A percentile compares a stretch with the other conserved stretches of the same genome.
phyloP scores from a whole-genome alignment of 1,139 yeast species.

The Blastobotrys persicus region DNA sequence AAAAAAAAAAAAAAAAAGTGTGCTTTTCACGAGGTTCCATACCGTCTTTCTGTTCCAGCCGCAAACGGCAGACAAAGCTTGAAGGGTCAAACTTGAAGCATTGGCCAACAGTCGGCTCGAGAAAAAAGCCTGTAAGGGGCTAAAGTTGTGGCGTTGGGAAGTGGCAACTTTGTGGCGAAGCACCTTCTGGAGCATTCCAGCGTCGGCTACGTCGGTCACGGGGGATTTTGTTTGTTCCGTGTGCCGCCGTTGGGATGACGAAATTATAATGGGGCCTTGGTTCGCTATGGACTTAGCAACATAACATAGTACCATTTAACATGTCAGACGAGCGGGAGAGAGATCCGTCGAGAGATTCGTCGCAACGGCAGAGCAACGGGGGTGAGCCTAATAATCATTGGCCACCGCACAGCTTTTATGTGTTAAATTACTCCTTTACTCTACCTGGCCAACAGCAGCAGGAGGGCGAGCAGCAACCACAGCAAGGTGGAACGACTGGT shows the following conservation, averaged over 20 bases:
- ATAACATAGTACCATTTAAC: constrained; percentile 5
- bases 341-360: background rate
- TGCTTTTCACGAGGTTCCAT: too few species aligned
- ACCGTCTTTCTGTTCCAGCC: too few species aligned
- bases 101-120: too few species aligned
- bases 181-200: too few species aligned
- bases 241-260: background rate
- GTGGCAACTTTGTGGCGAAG: background rate
- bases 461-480: background rate
- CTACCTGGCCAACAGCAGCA: background rate
- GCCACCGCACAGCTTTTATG: constrained; percentile 3
- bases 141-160: background rate
- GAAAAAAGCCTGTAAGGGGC: too few species aligned
- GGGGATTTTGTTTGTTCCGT: background rate
- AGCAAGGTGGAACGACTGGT: background rate
- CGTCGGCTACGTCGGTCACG: background rate
- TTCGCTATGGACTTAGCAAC: background rate
- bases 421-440: constrained; percentile 4
- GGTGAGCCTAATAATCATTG: background rate
- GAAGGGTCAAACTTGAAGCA: too few species aligned
- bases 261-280: background rate
- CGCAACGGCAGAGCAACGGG: background rate
- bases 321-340: constrained; percentile 1
- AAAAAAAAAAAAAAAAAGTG: too few species aligned
- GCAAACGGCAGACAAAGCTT: too few species aligned